phyloP scores from a whole-genome alignment of 495 filamentous ascomycete species.

The Penicillium simplicissimum region DNA sequence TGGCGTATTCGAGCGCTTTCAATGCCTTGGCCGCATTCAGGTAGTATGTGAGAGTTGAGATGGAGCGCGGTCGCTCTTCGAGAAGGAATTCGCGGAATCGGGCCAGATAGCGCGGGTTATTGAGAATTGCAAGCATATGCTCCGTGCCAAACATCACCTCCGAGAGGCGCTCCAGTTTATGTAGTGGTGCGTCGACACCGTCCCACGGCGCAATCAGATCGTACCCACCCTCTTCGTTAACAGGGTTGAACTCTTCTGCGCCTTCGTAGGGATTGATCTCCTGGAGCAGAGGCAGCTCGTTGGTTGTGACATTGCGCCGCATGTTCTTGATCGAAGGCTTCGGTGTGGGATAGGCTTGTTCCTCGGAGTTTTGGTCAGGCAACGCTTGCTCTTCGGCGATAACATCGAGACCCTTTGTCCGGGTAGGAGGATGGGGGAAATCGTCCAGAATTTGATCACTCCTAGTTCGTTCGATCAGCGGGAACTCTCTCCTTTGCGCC shows the following conservation, averaged over 20 bases:
- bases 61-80: slow-evolving; percentile 68
- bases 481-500: neutral
- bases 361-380: neutral
- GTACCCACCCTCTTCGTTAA: slow-evolving; percentile 31
- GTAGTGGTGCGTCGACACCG: slow-evolving; percentile 29
- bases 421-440: slow-evolving; percentile 26
- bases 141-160: slow-evolving; percentile 64
- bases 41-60: slow-evolving; percentile 66
- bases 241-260: slow-evolving; percentile 30
- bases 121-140: slow-evolving; percentile 60
- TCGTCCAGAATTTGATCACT: slow-evolving; percentile 28
- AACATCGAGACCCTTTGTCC: slow-evolving; percentile 17
- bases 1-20: slow-evolving; percentile 70
- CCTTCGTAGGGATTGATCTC: slow-evolving; percentile 28
- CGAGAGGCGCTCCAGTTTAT: slow-evolving; percentile 58
- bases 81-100: slow-evolving; percentile 67
- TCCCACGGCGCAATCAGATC: slow-evolving; percentile 34
- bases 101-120: slow-evolving; percentile 66
- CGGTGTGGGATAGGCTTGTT: slow-evolving; percentile 21
- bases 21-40: slow-evolving; percentile 65
- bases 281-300: slow-evolving; percentile 29
- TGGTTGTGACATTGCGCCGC: slow-evolving; percentile 24
- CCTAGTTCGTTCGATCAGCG: slow-evolving; percentile 10
- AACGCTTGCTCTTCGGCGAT: slow-evolving; percentile 24
- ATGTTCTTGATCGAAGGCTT: slow-evolving; percentile 28